phyloP scores from a whole-genome alignment of 148 eudicot species.

The Linanthus parryae region DNA sequence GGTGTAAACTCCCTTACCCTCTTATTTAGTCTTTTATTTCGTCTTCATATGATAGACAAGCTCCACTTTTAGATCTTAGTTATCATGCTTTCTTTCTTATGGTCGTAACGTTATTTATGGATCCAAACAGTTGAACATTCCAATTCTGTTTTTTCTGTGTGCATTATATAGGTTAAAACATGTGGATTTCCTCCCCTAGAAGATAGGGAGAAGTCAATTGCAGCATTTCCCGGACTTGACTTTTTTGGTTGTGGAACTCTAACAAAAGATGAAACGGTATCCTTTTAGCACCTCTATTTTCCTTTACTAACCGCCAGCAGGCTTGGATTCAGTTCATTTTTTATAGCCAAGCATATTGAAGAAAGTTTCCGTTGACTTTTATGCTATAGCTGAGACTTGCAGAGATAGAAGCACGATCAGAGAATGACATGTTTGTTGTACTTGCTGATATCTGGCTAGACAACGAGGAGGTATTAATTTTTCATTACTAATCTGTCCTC shows the following conservation, averaged over 20 bases:
- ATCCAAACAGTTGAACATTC: too few relatives aligned
- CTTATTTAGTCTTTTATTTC: too few relatives aligned
- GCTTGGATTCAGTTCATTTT: background rate
- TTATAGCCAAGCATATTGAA: background rate
- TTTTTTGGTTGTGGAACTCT: slow-evolving; percentile 77
- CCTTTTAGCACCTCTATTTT: slow-evolving; percentile 5
- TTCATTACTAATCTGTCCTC: background rate
- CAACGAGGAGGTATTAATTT: slow-evolving; percentile 36
- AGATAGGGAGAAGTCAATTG: slow-evolving; percentile 65
- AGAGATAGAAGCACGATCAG: slow-evolving; percentile 68
- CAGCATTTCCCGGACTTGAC: slow-evolving; percentile 68
- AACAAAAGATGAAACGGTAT: slow-evolving; percentile 80
- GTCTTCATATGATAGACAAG: too few relatives aligned
- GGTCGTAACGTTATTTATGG: too few relatives aligned
- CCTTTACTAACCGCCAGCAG: background rate
- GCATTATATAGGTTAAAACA: slow-evolving; percentile 70
- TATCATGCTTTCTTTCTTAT: too few relatives aligned
- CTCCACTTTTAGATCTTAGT: too few relatives aligned
- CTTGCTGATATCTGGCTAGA: slow-evolving; percentile 91
- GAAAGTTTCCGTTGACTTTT: slow-evolving; percentile 21
- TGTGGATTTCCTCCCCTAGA: slow-evolving; percentile 99
- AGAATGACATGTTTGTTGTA: slow-evolving; percentile 89
- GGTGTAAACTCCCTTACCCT: too few relatives aligned
- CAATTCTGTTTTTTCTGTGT: background rate
- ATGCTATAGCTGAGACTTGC: slow-evolving; percentile 63